Evolutionary conservation across 2,329 filamentous ascomycete species (phyloP), one percentile per base, ranked within the genome.

Genomic region (Colletotrichum kahawae): DNA sequence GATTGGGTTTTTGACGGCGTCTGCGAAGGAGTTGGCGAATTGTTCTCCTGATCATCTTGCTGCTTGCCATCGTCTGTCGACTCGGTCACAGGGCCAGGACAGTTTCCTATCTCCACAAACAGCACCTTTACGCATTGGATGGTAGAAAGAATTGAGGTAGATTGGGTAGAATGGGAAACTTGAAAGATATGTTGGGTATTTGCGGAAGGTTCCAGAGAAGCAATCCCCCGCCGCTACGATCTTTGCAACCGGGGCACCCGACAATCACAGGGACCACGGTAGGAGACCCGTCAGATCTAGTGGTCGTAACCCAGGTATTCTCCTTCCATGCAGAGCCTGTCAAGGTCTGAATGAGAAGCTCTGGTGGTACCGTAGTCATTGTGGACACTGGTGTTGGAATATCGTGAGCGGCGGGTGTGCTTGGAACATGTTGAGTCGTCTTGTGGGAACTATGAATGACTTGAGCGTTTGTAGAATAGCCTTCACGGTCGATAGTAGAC

Each of bases 361-460:
- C 18, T 0, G 57, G 0, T 31, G 29, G 57, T 4, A 60, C 16
- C 10, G 57, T 60, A 0, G 57, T 60, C 29, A 60, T 60, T 33
- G 57, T 60, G 43, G 43, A 51, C 0, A 24, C n/a, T 7, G 43
- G 43, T 13, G 43, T 24, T 51, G n/a, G 43, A 21, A 0, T 24
- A 10, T 51, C 4, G 12, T 21, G n/a, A 0, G 21, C 0, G 12
- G 43, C 2, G 43, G 43, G 6, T 6, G 57, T 31, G 14, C 29
- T 21, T 33, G 29, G 29, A 3, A 60, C 57, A 27, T 0, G 57
- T n/a, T 60, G 29, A 14, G 1, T 60, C 10, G 5, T 33, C 57
- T n/a, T 0, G 0, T 24, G 7, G 43, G 43, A 21, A 7, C 0
- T 0, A 7, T 4, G 6, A 13, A 24, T 0, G 4, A n/a, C 0